Evolutionary conservation across 176 grass and related monocot species (phyloP), one percentile per base, ranked within the genome.

Genomic region (Lolium perenne): DNA sequence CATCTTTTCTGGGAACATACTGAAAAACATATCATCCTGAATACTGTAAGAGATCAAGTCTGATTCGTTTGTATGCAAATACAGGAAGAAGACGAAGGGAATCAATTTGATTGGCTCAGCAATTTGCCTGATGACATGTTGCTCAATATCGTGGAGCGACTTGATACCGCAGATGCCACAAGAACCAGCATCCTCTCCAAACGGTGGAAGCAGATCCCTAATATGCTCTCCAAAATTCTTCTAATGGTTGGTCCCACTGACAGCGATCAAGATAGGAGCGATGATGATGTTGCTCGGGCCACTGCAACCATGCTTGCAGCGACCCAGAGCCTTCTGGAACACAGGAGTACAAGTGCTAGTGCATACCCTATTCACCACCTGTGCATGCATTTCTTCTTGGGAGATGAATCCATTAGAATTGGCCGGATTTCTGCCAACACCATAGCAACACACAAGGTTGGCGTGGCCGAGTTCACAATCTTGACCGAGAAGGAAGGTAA

Each of bases 231-330:
- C 23, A 35, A 66, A 35, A 66, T 66, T 66, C 1, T 32, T 66
- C 16, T 66, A 66, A 66, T 35, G 63, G 32, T 35, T 35, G 32
- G 32, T 35, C 32, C 32, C 32, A 35, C 32, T 35, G 32, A 35
- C 32, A 35, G 32, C 32, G 32, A 35, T 35, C 25, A 35, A 66
- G 26, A 2, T 12, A 66, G 63, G 13, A 66, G 32, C 32, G 0
- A 25, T 15, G 25, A 35, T 32, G 61, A 65, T 66, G 63, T 66
- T 66, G 63, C 5, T 66, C 26, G 13, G 26, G 63, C 63, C 26
- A 66, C 32, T 66, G 63, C 25, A 66, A 66, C 63, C 63, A 8
- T 66, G 63, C 25, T 66, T 66, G 63, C 26, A 35, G 63, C 63
- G 26, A 8, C 26, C 25, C 63, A 6, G 63, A 66, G 63, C 63